These are phyloP conservation scores for Hyphodiscus hymeniophilus DNA, from an alignment of 495 filamentous ascomycete species.

Conservation along the genomic window DNA sequence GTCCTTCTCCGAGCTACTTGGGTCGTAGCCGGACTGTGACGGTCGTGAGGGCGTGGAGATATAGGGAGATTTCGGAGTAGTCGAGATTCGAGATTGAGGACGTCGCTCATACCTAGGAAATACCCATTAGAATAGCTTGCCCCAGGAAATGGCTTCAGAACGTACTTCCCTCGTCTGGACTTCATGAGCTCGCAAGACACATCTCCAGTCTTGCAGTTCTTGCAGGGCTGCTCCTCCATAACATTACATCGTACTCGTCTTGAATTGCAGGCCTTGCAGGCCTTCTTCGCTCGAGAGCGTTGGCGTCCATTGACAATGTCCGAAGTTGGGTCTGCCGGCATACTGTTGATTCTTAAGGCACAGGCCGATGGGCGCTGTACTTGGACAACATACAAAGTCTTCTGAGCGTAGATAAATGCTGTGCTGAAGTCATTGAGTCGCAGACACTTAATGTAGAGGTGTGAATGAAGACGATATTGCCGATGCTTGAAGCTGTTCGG, in stretches of 20 bases:
- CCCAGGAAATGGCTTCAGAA: background rate
- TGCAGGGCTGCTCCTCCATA: slow-evolving; percentile 34
- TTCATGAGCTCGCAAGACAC: slow-evolving; percentile 34
- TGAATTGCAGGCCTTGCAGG: slow-evolving; percentile 37
- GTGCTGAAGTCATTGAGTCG: too few species aligned
- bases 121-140: background rate
- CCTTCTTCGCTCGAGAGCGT: slow-evolving; percentile 30
- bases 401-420: too few species aligned
- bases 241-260: slow-evolving; percentile 42
- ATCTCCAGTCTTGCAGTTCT: slow-evolving; percentile 33
- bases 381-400: too few species aligned
- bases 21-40: background rate
- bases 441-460: too few species aligned
- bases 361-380: too few species aligned
- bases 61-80: background rate
- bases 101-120: slow-evolving; percentile 1
- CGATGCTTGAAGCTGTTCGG: too few species aligned
- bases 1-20: background rate
- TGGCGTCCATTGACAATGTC: background rate
- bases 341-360: too few species aligned
- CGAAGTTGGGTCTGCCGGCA: background rate
- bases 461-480: too few species aligned
- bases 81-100: background rate
- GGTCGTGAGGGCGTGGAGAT: background rate
- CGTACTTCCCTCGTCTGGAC: slow-evolving; percentile 37